Conservation (phyloP, 495 filamentous ascomycete genomes). For the Venustampulla echinocandica region DNA sequence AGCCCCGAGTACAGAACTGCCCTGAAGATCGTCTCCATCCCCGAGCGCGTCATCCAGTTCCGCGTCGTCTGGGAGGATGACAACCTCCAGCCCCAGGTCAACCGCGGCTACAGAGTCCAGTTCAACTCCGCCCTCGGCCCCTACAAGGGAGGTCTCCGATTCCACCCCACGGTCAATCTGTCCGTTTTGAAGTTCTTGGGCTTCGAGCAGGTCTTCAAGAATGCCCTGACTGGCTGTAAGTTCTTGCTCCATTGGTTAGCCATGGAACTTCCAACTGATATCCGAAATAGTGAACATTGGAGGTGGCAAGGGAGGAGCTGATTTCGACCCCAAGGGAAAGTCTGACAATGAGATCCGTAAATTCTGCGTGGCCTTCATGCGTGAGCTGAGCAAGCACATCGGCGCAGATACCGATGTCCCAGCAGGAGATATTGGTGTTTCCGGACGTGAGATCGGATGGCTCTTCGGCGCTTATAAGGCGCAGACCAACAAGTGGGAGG, state of each 20-base stretch:
- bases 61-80: conserved; percentile 96
- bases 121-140: conserved; percentile 98
- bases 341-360: conserved; percentile 93
- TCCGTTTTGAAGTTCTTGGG: conserved; percentile 97
- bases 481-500: conserved; percentile 83
- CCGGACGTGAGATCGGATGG: conserved; percentile 82
- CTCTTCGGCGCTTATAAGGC: conserved; percentile 94
- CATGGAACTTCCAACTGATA: conserved; percentile 1
- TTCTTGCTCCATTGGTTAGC: conserved; percentile 21
- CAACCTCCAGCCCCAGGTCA: conserved; percentile 79
- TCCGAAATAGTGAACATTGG: conserved; percentile 78
- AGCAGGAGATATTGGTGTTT: conserved; percentile 90
- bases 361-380: conserved; percentile 96
- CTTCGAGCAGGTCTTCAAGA: conserved; percentile 99
- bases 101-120: conserved; percentile 94
- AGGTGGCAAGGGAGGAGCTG: conserved; percentile 95
- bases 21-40: conserved; percentile 78
- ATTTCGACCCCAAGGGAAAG: conserved; percentile 99
- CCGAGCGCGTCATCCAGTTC: conserved; percentile 96
- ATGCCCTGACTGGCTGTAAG: conserved; percentile 92
- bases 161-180: conserved; percentile 95
- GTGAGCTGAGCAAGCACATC: conserved; percentile 88
- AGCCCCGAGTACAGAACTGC: conserved; percentile 90
- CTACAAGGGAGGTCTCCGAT: conserved; percentile 95
- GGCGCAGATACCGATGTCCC: conserved; percentile 94